A percentile compares a stretch with the other conserved stretches of the same genome.
Conservation (phyloP, 805 yeast genomes). For the Teunomyces tritomae region DNA sequence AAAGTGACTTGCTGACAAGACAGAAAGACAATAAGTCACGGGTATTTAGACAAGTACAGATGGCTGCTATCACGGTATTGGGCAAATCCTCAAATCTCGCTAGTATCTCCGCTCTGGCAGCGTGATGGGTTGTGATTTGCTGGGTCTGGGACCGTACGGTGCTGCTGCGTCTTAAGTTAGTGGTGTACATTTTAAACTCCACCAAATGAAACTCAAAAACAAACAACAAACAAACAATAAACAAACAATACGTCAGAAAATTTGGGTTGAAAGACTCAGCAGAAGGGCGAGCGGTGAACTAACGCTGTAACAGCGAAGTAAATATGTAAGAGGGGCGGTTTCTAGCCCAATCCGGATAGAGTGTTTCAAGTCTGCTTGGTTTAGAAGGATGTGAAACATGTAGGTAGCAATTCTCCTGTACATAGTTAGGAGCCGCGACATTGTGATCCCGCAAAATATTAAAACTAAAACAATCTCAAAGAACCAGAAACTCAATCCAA, state of each 20-base stretch:
- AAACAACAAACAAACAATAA: background rate
- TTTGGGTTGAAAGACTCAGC: background rate
- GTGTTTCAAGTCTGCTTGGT: background rate
- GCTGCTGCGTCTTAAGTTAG: conserved; percentile 3
- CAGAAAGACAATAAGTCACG: conserved; percentile 21
- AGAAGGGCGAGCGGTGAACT: background rate
- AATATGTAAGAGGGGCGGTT: background rate
- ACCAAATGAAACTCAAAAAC: background rate
- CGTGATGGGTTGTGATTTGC: background rate
- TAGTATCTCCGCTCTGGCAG: background rate
- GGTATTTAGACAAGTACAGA: conserved; percentile 19
- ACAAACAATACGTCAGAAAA: background rate
- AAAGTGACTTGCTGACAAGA: conserved; percentile 18
- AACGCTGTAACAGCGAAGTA: background rate
- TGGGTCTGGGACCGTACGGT: conserved; percentile 4
- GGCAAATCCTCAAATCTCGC: conserved; percentile 20
- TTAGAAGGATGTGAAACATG: background rate
- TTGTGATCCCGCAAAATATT: background rate
- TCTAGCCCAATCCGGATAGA: background rate
- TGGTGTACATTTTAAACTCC: background rate
- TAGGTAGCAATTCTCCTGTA: background rate
- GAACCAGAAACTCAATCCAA: background rate
- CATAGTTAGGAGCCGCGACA: background rate
- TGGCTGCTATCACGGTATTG: conserved; percentile 12
- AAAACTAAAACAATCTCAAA: background rate